phyloP scores from a whole-genome alignment of 495 filamentous ascomycete species.

The Penicillium maclennaniae region DNA sequence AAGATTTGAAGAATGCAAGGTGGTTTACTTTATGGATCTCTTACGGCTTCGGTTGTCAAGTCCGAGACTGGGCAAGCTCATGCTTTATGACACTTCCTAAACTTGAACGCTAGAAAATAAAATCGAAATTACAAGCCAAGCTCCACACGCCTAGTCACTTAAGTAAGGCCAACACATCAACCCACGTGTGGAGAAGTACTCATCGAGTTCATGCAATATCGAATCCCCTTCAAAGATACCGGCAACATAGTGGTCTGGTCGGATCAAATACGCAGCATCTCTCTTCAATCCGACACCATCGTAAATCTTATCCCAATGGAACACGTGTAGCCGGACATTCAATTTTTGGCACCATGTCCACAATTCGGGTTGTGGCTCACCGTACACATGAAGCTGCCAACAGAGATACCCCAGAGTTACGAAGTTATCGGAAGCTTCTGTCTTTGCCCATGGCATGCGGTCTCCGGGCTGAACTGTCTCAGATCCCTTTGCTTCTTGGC shows the following conservation, averaged over 20 bases:
- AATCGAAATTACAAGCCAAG: too few relatives aligned
- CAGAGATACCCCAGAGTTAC: conserved; percentile 24
- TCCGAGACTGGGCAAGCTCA: too few relatives aligned
- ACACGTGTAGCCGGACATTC: conserved; percentile 17
- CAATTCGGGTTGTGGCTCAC: conserved; percentile 11
- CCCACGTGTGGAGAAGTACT: conserved; percentile 15
- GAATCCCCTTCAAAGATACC: conserved; percentile 17
- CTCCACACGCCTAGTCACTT: too few relatives aligned
- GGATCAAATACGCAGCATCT: conserved; percentile 30
- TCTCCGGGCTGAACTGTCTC: conserved; percentile 30
- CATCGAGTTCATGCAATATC: conserved; percentile 7
- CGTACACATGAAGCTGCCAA: conserved; percentile 40
- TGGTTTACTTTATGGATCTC: too few relatives aligned
- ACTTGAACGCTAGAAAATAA: too few relatives aligned
- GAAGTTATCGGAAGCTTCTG: conserved; percentile 28
- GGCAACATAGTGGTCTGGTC: conserved; percentile 37
- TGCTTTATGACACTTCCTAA: too few relatives aligned
- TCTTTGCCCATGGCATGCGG: conserved; percentile 33
- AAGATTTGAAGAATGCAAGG: too few relatives aligned
- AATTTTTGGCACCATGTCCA: conserved; percentile 28
- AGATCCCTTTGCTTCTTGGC: conserved; percentile 2
- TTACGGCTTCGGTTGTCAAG: too few relatives aligned
- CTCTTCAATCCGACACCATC: conserved; percentile 18
- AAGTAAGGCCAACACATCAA: conserved; percentile 1
- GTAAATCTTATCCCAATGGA: conserved; percentile 27